Conservation (phyloP, 1,284 basidiomycete genomes). For the Phenoliferia sp. region DNA sequence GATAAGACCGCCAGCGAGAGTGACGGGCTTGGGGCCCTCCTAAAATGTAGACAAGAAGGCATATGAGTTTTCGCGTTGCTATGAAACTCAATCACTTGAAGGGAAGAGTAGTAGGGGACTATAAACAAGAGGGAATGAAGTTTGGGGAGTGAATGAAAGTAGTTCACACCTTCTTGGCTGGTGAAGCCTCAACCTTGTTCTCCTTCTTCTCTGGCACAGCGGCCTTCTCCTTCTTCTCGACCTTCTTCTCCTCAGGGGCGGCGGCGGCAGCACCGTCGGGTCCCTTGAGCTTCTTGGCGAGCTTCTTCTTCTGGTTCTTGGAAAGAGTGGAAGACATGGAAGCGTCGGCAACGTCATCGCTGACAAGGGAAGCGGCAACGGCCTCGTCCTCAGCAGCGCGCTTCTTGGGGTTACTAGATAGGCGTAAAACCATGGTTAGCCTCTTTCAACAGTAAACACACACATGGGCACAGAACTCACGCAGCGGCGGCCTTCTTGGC, state of each 20-base stretch:
- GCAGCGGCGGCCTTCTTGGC: slow-evolving; percentile 37
- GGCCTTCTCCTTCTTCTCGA: slow-evolving; percentile 2
- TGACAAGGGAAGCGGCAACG: slow-evolving; percentile 22
- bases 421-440: neutral
- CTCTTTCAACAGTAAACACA: neutral
- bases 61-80: too few relatives aligned
- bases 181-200: neutral
- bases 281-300: slow-evolving; percentile 66
- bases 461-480: slow-evolving; percentile 7
- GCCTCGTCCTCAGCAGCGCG: slow-evolving; percentile 41
- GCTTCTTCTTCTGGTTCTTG: slow-evolving; percentile 61
- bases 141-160: too few relatives aligned
- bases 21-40: slow-evolving; percentile 41
- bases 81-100: too few relatives aligned
- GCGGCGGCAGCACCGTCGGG: slow-evolving; percentile 53
- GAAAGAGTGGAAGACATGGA: slow-evolving; percentile 19
- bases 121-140: too few relatives aligned
- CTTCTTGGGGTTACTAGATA: slow-evolving; percentile 27
- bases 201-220: slow-evolving; percentile 1
- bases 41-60: too few relatives aligned
- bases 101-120: too few relatives aligned
- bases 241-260: slow-evolving; percentile 39
- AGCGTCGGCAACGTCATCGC: slow-evolving; percentile 10
- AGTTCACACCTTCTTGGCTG: neutral
- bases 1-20: slow-evolving; percentile 68